Conservation (phyloP, 306 rosid species). For the Citrullus mucosospermus region DNA sequence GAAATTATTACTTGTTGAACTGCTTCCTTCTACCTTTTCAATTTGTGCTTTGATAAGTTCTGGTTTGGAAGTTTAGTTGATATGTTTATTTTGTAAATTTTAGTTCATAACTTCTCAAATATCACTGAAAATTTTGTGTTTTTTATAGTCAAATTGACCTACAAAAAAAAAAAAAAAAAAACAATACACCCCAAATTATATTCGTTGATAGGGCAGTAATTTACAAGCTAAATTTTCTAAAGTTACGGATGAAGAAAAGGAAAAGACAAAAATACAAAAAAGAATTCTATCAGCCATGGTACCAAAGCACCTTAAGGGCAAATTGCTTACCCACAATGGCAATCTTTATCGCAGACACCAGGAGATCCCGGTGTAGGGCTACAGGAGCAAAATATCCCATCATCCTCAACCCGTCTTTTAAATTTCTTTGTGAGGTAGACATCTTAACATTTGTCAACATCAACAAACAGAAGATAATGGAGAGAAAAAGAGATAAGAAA, state of each 20-base stretch:
- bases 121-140: neutral
- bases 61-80: neutral
- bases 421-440: slow-evolving; percentile 64
- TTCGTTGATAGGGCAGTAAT: neutral
- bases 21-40: neutral
- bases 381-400: slow-evolving; percentile 93
- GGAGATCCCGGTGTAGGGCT: slow-evolving; percentile 42
- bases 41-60: neutral
- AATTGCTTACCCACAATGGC: slow-evolving; percentile 82
- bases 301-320: neutral
- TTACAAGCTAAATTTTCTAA: neutral
- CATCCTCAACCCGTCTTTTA: slow-evolving; percentile 71
- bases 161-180: neutral
- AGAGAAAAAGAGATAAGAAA: slow-evolving; percentile 7
- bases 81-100: neutral
- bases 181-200: neutral
- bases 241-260: neutral
- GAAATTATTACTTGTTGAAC: neutral
- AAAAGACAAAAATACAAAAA: neutral
- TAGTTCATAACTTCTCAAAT: neutral
- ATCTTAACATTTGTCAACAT: slow-evolving; percentile 47
- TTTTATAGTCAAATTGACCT: neutral
- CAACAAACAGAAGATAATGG: slow-evolving; percentile 21
- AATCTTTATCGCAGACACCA: slow-evolving; percentile 66
- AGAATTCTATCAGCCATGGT: neutral